Evolutionary conservation across 139 green algal species (phyloP).

Genomic region (Tetradesmus lagerheimii): DNA sequence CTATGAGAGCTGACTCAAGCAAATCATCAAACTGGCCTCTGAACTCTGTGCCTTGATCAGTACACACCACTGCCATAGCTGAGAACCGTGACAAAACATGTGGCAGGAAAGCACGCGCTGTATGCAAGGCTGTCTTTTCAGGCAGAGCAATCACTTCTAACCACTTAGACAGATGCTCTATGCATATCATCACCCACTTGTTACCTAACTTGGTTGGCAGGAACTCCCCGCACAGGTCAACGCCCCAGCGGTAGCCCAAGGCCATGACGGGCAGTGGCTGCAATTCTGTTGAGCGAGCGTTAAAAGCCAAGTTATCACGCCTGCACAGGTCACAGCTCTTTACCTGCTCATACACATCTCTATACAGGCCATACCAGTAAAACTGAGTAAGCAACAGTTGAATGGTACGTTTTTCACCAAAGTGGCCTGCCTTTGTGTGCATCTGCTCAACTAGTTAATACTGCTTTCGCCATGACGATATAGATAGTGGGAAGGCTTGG

Average conservation of each 20-base stretch:
- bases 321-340: conserved; percentile 5
- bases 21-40: conserved; percentile 49
- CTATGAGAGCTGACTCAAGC: conserved; percentile 35
- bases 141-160: conserved; percentile 44
- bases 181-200: conserved; percentile 51
- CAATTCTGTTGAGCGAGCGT: neutral
- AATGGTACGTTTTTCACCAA: neutral
- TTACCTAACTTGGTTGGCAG: neutral
- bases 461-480: too few species aligned
- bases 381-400: neutral
- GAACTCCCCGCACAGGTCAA: conserved; percentile 39
- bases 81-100: conserved; percentile 39
- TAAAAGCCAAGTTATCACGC: neutral
- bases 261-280: conserved; percentile 37
- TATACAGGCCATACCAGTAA: conserved; percentile 34
- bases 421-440: conserved; percentile 27
- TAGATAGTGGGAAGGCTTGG: too few species aligned
- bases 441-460: neutral
- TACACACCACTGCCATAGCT: conserved; percentile 52
- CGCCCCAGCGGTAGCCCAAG: conserved; percentile 44
- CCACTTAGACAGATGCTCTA: conserved; percentile 54
- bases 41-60: conserved; percentile 53
- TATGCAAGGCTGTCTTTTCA: conserved; percentile 9
- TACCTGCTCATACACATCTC: neutral
- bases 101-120: conserved; percentile 23